These are phyloP conservation scores for Acer saccharum DNA, from an alignment of 345 rosid species.

Conservation along the genomic window DNA sequence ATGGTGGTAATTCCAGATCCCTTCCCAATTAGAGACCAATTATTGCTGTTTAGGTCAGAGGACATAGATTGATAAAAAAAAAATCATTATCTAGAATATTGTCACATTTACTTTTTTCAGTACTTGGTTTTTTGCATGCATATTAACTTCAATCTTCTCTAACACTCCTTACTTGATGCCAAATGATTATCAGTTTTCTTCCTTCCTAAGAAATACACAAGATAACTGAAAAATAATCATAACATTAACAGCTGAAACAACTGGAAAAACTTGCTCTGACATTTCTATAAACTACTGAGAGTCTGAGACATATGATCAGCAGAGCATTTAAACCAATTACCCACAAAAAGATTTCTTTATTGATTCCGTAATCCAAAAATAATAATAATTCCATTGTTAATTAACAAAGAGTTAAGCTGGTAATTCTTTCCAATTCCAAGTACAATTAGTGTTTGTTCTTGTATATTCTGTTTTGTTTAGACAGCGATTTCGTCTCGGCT, in stretches of 20 bases:
- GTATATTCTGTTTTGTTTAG: neutral
- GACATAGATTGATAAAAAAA: neutral
- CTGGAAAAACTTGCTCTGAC: neutral
- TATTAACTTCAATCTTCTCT: constrained; percentile 4
- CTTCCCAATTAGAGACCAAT: no score
- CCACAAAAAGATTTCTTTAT: neutral
- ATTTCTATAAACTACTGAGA: neutral
- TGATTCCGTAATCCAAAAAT: neutral
- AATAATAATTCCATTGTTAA: neutral
- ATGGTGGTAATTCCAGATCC: no score
- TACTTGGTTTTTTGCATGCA: neutral
- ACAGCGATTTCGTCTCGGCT: constrained; percentile 10
- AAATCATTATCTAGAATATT: neutral
- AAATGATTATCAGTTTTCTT: neutral
- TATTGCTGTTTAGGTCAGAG: no score
- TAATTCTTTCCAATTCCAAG: neutral
- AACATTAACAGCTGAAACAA: neutral
- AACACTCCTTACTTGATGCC: neutral
- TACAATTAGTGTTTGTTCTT: neutral
- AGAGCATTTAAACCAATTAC: neutral
- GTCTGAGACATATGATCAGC: neutral
- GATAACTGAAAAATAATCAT: neutral
- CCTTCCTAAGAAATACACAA: neutral
- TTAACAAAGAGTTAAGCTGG: neutral
- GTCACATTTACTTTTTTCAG: neutral